These are phyloP conservation scores for Spiraea crenata DNA, from an alignment of 331 rosid species.

Conservation along the genomic window DNA sequence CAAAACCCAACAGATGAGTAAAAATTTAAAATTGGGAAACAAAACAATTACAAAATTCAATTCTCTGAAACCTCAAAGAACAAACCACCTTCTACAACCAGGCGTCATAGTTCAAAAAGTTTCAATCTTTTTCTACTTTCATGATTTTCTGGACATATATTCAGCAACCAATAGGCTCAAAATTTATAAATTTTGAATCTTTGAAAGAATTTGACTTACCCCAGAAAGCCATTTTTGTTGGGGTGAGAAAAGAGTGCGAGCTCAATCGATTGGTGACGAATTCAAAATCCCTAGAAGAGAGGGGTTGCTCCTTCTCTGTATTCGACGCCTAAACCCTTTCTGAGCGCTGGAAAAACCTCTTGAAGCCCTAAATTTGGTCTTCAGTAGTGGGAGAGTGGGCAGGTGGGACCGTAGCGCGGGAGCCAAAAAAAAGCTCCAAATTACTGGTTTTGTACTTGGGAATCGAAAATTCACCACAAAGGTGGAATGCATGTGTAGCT, in stretches of 20 bases:
- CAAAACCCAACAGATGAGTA: no score
- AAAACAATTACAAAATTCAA: neutral
- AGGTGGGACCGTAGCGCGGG: no score
- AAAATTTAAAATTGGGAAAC: neutral
- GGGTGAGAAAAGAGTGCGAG: slow-evolving; percentile 9
- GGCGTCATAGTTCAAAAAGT: slow-evolving; percentile 1
- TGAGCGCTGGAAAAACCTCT: neutral
- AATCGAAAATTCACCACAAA: no score
- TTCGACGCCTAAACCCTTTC: neutral
- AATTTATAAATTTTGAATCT: neutral
- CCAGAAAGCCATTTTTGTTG: slow-evolving; percentile 58
- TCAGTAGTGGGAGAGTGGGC: no score
- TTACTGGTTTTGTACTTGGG: no score
- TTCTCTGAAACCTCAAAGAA: neutral
- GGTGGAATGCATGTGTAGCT: no score
- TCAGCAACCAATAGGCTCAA: neutral
- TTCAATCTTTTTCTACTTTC: neutral
- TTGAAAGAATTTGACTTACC: slow-evolving; percentile 31
- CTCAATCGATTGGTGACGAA: neutral
- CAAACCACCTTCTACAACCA: neutral
- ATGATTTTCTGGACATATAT: neutral
- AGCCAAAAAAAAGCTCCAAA: no score
- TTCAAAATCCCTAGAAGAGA: slow-evolving; percentile 6
- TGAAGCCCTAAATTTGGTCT: no score
- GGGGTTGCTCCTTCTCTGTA: neutral